phyloP scores from a whole-genome alignment of 257 asterid genomes.

The Salvia miltiorrhiza region DNA sequence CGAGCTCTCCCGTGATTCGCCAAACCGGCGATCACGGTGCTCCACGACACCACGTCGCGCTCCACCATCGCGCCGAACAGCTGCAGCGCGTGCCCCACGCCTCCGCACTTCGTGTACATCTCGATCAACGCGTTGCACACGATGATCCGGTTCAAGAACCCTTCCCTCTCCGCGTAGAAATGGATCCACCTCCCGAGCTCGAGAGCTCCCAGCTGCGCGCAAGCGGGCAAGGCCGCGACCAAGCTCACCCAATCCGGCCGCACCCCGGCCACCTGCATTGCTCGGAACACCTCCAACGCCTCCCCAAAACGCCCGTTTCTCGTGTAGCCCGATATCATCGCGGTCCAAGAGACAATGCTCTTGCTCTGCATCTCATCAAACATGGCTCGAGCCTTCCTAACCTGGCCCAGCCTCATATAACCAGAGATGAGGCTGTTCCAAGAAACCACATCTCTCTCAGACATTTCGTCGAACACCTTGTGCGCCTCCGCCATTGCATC shows the following conservation, averaged over 20 bases:
- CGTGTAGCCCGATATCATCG: constrained; percentile 71
- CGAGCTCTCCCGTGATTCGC: constrained; percentile 78
- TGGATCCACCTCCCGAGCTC: constrained; percentile 82
- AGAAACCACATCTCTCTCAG: constrained; percentile 61
- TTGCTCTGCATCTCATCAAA: constrained; percentile 59
- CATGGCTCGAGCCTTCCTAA: constrained; percentile 48
- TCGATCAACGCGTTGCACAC: constrained; percentile 75
- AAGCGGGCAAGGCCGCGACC: constrained; percentile 64
- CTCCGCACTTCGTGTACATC: constrained; percentile 83
- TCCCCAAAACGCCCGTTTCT: constrained; percentile 47
- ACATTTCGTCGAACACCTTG: constrained; percentile 61
- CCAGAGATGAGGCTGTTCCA: constrained; percentile 75
- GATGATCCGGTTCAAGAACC: constrained; percentile 40
- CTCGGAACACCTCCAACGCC: constrained; percentile 62
- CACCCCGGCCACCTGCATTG: constrained; percentile 64
- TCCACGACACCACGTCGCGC: constrained; percentile 75
- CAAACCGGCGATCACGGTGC: constrained; percentile 66
- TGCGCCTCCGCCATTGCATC: constrained; percentile 44
- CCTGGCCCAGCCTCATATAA: constrained; percentile 52
- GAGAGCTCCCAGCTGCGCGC: constrained; percentile 69
- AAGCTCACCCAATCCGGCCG: constrained; percentile 80
- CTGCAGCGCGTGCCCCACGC: constrained; percentile 52
- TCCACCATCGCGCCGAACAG: constrained; percentile 44
- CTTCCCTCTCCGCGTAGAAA: constrained; percentile 47
- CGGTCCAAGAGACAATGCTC: constrained; percentile 68